Evolutionary conservation across 805 yeast species (phyloP).

Genomic region (Metschnikowia anglica): DNA sequence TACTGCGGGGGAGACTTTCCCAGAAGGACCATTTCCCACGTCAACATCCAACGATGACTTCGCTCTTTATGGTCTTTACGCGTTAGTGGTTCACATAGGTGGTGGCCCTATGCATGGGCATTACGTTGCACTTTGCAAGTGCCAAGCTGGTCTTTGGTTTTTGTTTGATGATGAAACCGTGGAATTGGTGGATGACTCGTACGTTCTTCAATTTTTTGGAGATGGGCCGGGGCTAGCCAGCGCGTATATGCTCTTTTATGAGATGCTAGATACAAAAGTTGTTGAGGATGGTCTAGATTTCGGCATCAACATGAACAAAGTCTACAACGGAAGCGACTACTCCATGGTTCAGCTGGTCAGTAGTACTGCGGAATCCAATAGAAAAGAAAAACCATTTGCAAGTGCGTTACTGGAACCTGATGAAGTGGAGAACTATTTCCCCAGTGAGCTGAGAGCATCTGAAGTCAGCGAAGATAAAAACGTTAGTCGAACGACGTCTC

Average conservation of each 20-base stretch:
- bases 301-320: conserved; percentile 71
- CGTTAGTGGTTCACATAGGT: conserved; percentile 91
- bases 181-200: conserved; percentile 78
- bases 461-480: conserved; percentile 1
- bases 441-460: neutral
- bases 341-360: conserved; percentile 16
- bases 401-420: neutral
- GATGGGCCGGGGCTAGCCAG: conserved; percentile 85
- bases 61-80: conserved; percentile 70
- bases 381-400: neutral
- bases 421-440: conserved; percentile 1
- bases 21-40: conserved; percentile 1
- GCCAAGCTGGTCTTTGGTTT: conserved; percentile 80
- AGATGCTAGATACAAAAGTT: conserved; percentile 43
- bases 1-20: conserved; percentile 1
- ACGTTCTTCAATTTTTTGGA: conserved; percentile 84
- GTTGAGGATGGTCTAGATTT: conserved; percentile 38
- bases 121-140: conserved; percentile 82
- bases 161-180: conserved; percentile 95
- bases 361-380: conserved; percentile 1
- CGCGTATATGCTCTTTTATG: conserved; percentile 86
- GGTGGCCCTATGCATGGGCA: conserved; percentile 99
- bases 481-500: conserved; percentile 16
- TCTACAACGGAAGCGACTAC: conserved; percentile 54
- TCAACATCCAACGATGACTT: conserved; percentile 35